Conservation (phyloP, 2,329 filamentous ascomycete genomes). For the Neofusicoccum kwambonambiense region DNA sequence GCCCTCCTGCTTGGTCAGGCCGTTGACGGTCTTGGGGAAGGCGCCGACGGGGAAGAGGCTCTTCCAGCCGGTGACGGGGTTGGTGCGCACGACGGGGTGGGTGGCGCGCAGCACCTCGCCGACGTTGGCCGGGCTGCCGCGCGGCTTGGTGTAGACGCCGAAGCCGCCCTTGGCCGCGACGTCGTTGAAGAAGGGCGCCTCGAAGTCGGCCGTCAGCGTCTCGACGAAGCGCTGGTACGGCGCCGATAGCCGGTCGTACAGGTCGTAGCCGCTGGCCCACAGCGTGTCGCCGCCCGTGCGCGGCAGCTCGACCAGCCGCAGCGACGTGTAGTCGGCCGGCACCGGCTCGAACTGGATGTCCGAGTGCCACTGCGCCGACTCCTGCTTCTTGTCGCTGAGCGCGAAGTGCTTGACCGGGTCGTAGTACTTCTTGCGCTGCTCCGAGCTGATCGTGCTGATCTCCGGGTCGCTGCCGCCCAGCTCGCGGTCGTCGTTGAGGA, state of each 20-base stretch:
- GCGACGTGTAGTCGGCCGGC: conserved; percentile 41
- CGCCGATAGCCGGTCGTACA: conserved; percentile 51
- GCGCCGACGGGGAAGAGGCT: conserved; percentile 45
- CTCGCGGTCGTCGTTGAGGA: conserved; percentile 47
- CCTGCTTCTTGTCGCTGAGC: conserved; percentile 49
- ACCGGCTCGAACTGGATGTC: conserved; percentile 44
- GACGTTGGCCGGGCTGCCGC: conserved; percentile 56
- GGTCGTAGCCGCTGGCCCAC: conserved; percentile 40
- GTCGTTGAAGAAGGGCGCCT: conserved; percentile 45
- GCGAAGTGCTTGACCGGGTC: conserved; percentile 37
- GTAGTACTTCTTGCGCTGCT: conserved; percentile 42
- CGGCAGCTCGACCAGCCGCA: conserved; percentile 37
- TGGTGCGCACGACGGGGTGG: conserved; percentile 60
- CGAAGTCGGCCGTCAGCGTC: conserved; percentile 46
- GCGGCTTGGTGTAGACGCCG: conserved; percentile 46
- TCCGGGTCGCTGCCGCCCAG: conserved; percentile 37
- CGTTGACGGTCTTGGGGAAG: conserved; percentile 39
- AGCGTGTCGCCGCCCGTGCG: conserved; percentile 29
- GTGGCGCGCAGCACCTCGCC: conserved; percentile 50
- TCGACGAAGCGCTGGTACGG: conserved; percentile 52
- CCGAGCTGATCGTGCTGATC: conserved; percentile 47
- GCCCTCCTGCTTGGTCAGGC: conserved; percentile 44
- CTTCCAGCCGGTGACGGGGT: conserved; percentile 65
- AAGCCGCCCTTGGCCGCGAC: conserved; percentile 43
- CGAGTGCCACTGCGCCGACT: conserved; percentile 53